These are phyloP conservation scores for Chytridiales sp. DNA, from an alignment of 371 early-diverging fungal genomes.

Conservation along the genomic window DNA sequence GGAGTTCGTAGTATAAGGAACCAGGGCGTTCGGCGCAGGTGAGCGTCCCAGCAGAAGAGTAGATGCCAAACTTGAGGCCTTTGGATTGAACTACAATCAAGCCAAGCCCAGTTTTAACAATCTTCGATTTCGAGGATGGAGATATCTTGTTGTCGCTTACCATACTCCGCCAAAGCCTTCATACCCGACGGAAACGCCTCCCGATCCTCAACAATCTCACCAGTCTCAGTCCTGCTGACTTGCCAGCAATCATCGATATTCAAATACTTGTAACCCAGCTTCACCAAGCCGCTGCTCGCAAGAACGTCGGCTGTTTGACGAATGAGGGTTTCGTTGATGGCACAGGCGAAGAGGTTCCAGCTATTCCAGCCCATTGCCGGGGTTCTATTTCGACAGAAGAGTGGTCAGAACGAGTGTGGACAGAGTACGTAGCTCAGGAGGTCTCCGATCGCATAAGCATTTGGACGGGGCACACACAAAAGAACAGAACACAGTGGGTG, in stretches of 20 bases:
- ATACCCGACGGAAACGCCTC: constrained; percentile 45
- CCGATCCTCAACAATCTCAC: constrained; percentile 40
- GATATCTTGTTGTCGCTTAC: constrained; percentile 9
- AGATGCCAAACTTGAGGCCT: constrained; percentile 48
- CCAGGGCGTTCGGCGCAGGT: constrained; percentile 55
- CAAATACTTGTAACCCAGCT: constrained; percentile 38
- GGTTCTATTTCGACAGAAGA: too few relatives aligned
- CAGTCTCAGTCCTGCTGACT: constrained; percentile 30
- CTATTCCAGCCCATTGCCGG: constrained; percentile 43
- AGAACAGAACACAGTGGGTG: too few relatives aligned
- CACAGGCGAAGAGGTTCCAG: constrained; percentile 47
- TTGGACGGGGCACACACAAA: too few relatives aligned
- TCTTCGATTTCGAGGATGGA: constrained; percentile 9
- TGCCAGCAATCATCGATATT: constrained; percentile 55
- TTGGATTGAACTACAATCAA: constrained; percentile 16
- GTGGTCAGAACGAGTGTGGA: too few relatives aligned
- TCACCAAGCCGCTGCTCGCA: constrained; percentile 27
- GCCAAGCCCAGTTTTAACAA: constrained; percentile 14
- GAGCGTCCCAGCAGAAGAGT: constrained; percentile 48
- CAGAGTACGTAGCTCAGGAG: too few relatives aligned
- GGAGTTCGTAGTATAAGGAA: constrained; percentile 37
- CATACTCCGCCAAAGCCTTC: constrained; percentile 38
- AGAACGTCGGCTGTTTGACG: constrained; percentile 38
- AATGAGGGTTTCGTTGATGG: constrained; percentile 37
- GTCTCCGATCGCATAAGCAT: too few relatives aligned